These are phyloP conservation scores for Halophytophthora batemanensis DNA, from an alignment of 352 stramenopile genomes.

Conservation along the genomic window DNA sequence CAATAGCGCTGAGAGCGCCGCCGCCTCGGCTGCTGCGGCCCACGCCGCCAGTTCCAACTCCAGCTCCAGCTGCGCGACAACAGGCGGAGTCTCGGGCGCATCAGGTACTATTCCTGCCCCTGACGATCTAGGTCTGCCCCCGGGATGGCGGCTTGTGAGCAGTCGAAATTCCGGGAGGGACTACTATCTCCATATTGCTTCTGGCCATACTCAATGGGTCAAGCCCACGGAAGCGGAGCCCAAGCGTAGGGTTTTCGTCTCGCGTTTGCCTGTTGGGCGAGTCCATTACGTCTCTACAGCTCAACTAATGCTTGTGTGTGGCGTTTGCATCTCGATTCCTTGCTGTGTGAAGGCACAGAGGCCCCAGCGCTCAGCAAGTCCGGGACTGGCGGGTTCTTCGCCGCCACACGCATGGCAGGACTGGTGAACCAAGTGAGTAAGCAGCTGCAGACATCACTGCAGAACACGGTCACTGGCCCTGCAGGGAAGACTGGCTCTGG, in stretches of 20 bases:
- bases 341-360: constrained; percentile 22
- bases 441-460: constrained; percentile 68
- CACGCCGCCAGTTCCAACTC: constrained; percentile 15
- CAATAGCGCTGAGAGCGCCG: constrained; percentile 39
- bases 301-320: constrained; percentile 2
- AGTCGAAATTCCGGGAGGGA: constrained; percentile 63
- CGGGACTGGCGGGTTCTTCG: constrained; percentile 59
- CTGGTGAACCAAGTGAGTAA: constrained; percentile 68
- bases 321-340: constrained; percentile 4
- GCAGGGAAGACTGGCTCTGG: constrained; percentile 18
- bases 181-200: constrained; percentile 73
- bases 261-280: not conserved
- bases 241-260: constrained; percentile 35
- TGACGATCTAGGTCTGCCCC: constrained; percentile 48
- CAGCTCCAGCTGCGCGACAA: constrained; percentile 4
- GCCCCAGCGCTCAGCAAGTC: constrained; percentile 30
- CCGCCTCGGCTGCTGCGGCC: constrained; percentile 34
- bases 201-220: constrained; percentile 67
- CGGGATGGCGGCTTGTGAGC: constrained; percentile 66
- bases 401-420: constrained; percentile 65
- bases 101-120: constrained; percentile 20
- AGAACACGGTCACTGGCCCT: constrained; percentile 33
- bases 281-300: not conserved
- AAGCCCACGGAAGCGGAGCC: constrained; percentile 61
- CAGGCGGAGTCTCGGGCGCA: constrained; percentile 12